Conservation (phyloP, 2,329 filamentous ascomycete genomes). For the Zymoseptoria tritici region DNA sequence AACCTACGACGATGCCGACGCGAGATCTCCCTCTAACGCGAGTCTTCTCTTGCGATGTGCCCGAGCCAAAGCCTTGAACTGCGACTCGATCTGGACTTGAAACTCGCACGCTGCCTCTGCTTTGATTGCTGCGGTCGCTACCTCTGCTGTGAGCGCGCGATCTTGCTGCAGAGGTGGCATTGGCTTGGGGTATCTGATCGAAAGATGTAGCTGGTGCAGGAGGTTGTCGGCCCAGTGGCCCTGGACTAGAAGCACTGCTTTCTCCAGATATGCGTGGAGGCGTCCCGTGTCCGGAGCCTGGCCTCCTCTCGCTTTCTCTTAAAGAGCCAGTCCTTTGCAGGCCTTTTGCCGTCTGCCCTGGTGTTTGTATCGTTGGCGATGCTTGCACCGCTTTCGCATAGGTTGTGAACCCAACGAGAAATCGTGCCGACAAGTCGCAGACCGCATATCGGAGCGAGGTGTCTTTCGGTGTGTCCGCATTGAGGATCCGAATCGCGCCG, state of each 20-base stretch:
- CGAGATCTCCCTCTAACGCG: constrained; percentile 75
- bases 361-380: constrained; percentile 66
- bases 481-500: constrained; percentile 12
- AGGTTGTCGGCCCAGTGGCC: constrained; percentile 13
- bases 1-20: constrained; percentile 70
- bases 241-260: constrained; percentile 20
- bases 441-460: constrained; percentile 37
- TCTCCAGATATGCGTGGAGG: constrained; percentile 2
- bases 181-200: constrained; percentile 43
- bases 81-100: constrained; percentile 51
- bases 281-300: constrained; percentile 19
- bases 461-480: constrained; percentile 11
- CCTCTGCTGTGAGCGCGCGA: constrained; percentile 18
- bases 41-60: constrained; percentile 50
- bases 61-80: constrained; percentile 56
- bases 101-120: constrained; percentile 16
- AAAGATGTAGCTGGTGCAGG: constrained; percentile 47
- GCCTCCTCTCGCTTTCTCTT: constrained; percentile 17
- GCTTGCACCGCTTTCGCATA: constrained; percentile 43
- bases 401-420: constrained; percentile 42
- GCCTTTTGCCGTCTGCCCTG: constrained; percentile 43
- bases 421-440: constrained; percentile 37
- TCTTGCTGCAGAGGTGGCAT: constrained; percentile 28
- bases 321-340: constrained; percentile 31
- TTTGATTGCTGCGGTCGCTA: constrained; percentile 16